A percentile compares a stretch with the other conserved stretches of the same genome.
phyloP scores from a whole-genome alignment of 1,139 yeast species.

The Meyerozyma elateridarum region DNA sequence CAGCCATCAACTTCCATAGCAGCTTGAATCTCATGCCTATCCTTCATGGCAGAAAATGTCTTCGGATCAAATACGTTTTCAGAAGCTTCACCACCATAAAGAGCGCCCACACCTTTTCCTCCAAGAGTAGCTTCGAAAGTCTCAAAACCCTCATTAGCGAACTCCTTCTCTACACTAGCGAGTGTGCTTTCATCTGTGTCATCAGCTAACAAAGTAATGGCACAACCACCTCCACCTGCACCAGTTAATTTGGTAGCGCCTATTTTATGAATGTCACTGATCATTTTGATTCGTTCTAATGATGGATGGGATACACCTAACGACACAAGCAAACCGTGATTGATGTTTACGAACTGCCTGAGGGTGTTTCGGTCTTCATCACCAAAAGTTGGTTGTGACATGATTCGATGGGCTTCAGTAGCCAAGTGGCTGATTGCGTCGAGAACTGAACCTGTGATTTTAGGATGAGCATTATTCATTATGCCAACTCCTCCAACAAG shows the following conservation, averaged over 20 bases:
- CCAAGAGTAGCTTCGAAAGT: conserved; percentile 83
- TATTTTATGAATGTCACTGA: conserved; percentile 54
- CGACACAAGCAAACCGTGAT: conserved; percentile 83
- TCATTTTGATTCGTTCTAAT: conserved; percentile 64
- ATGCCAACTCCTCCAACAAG: conserved; percentile 74
- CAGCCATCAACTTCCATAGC: conserved; percentile 49
- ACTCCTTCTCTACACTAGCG: conserved; percentile 26
- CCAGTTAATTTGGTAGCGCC: conserved; percentile 96
- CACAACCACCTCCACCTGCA: conserved; percentile 99
- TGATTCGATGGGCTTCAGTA: conserved; percentile 59
- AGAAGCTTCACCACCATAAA: conserved; percentile 17
- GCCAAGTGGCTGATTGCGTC: conserved; percentile 70
- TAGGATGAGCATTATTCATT: conserved; percentile 49
- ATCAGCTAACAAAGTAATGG: conserved; percentile 73
- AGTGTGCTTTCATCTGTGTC: conserved; percentile 29
- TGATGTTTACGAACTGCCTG: conserved; percentile 67
- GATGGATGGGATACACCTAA: conserved; percentile 92
- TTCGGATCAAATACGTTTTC: conserved; percentile 10
- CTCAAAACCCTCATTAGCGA: conserved; percentile 54
- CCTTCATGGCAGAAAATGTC: conserved; percentile 28
- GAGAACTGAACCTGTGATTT: conserved; percentile 52
- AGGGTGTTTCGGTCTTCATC: conserved; percentile 41
- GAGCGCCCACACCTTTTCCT: conserved; percentile 78
- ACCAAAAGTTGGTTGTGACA: conserved; percentile 50
- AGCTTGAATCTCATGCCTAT: conserved; percentile 47